Evolutionary conservation across 1,284 basidiomycete species (phyloP), one percentile per base, ranked within the genome.

Genomic region (Moniliophthora roreri): DNA sequence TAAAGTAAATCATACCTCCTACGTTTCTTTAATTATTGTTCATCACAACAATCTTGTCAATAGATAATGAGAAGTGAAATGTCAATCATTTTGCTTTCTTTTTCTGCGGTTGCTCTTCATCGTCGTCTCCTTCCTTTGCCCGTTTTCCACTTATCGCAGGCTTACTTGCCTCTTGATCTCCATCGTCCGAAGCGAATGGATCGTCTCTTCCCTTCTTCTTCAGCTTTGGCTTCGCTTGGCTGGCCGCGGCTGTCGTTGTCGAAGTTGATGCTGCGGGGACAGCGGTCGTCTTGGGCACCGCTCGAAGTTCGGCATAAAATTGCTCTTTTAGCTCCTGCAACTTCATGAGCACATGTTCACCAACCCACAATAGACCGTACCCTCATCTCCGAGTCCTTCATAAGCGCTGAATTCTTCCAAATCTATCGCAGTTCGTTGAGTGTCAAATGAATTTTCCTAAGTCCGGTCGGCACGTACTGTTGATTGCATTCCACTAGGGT

Each of bases 401-500:
- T 63, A 21, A 89, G 65, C 21, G 77, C 74, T 2, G 74, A 69
- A 60, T 81, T 82, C 67, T 85, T 87, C 85, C 86, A 88, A 36
- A 82, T 72, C 87, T 88, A 56, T 4, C 28, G 28, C n/a, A n/a
- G n/a, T n/a, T n/a, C n/a, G n/a, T n/a, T n/a, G n/a, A n/a, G n/a
- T n/a, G n/a, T n/a, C n/a, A n/a, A n/a, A n/a, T n/a, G n/a, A n/a
- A n/a, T n/a, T n/a, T n/a, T n/a, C n/a, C n/a, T n/a, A n/a, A n/a
- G n/a, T n/a, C n/a, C n/a, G n/a, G n/a, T n/a, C n/a, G n/a, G n/a
- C 18, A 60, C 67, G 53, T 57, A 87, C 87, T 57, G 87, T 88
- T 28, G 87, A 85, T 39, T 75, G 78, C 48, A 89, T 77, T 2
- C 87, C 84, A 64, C 85, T 87, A 1, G 82, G 64, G 62, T 89